Percentiles rank a stretch among this genome's conserved stretches.
Evolutionary conservation across 2,329 filamentous ascomycete species (phyloP).

Genomic region (Fusarium sulawesiense): DNA sequence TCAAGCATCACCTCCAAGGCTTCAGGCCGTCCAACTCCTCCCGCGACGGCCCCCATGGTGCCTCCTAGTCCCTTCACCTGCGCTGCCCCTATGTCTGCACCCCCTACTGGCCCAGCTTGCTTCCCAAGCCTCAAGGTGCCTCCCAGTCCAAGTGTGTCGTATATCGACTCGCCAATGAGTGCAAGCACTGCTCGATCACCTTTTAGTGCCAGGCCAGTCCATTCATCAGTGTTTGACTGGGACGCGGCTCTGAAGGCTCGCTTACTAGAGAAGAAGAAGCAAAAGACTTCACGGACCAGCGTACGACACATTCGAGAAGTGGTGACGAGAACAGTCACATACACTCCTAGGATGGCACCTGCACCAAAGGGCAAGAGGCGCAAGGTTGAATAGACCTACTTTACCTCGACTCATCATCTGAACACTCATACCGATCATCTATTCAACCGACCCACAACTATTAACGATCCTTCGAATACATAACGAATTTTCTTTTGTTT

Average conservation of each 20-base stretch:
- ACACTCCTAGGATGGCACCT: slow-evolving; percentile 86
- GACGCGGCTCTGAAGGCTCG: slow-evolving; percentile 75
- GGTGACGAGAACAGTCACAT: slow-evolving; percentile 93
- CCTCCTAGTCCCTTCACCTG: slow-evolving; percentile 65
- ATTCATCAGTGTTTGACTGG: slow-evolving; percentile 85
- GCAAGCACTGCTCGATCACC: slow-evolving; percentile 73
- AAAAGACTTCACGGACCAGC: slow-evolving; percentile 69
- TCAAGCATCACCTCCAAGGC: slow-evolving; percentile 50
- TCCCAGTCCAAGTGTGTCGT: slow-evolving; percentile 76
- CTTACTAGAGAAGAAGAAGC: slow-evolving; percentile 70
- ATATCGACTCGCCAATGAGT: slow-evolving; percentile 76
- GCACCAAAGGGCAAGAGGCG: slow-evolving; percentile 93
- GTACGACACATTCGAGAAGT: slow-evolving; percentile 84
- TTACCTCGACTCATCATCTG: slow-evolving; percentile 2
- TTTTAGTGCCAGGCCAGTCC: slow-evolving; percentile 73
- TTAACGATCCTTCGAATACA: slow-evolving; percentile 40
- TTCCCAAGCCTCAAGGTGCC: slow-evolving; percentile 80
- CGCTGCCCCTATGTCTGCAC: slow-evolving; percentile 67
- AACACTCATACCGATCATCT: slow-evolving; percentile 16
- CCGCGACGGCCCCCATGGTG: slow-evolving; percentile 54
- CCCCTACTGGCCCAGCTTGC: slow-evolving; percentile 69
- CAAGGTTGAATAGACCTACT: slow-evolving; percentile 65
- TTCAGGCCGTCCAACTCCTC: slow-evolving; percentile 43
- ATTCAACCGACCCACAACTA: slow-evolving; percentile 14
- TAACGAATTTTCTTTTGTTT: slow-evolving; percentile 46